A percentile compares a stretch with the other conserved stretches of the same genome.
Evolutionary conservation across 2,329 filamentous ascomycete species (phyloP).

Genomic region (Ophiostoma sp.): DNA sequence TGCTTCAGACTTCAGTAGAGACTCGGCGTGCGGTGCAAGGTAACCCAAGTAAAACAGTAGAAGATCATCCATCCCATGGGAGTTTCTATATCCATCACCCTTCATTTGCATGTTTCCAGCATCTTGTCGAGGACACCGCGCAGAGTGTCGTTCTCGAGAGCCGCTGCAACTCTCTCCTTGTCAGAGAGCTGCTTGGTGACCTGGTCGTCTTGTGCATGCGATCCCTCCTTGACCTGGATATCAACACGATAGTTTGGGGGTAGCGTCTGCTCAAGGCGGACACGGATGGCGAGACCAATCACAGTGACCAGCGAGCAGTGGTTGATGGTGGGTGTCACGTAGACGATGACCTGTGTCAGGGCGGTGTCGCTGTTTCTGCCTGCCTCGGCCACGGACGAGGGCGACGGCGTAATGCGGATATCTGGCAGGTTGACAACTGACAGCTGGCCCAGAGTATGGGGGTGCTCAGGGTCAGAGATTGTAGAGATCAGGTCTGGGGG

Average conservation of each 20-base stretch:
- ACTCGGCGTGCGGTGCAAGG: background rate
- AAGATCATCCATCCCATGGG: background rate
- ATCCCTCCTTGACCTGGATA: constrained; percentile 89
- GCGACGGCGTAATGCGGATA: constrained; percentile 69
- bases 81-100: too few species aligned
- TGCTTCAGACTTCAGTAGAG: background rate
- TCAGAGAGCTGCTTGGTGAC: constrained; percentile 96
- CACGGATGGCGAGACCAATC: constrained; percentile 87
- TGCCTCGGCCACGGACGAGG: constrained; percentile 35
- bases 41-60: background rate
- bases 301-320: constrained; percentile 96
- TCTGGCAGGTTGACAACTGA: constrained; percentile 95
- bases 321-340: constrained; percentile 93
- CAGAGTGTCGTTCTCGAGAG: constrained; percentile 86
- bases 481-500: constrained; percentile 78
- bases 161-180: constrained; percentile 93
- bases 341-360: constrained; percentile 70
- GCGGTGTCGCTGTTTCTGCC: constrained; percentile 40
- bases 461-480: constrained; percentile 95
- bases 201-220: constrained; percentile 90
- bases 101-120: constrained; percentile 74
- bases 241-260: constrained; percentile 90
- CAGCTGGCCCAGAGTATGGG: constrained; percentile 84
- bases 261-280: constrained; percentile 82
- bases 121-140: constrained; percentile 88